phyloP scores from a whole-genome alignment of 2,329 filamentous ascomycete species.

The Talaromyces rugulosus region DNA sequence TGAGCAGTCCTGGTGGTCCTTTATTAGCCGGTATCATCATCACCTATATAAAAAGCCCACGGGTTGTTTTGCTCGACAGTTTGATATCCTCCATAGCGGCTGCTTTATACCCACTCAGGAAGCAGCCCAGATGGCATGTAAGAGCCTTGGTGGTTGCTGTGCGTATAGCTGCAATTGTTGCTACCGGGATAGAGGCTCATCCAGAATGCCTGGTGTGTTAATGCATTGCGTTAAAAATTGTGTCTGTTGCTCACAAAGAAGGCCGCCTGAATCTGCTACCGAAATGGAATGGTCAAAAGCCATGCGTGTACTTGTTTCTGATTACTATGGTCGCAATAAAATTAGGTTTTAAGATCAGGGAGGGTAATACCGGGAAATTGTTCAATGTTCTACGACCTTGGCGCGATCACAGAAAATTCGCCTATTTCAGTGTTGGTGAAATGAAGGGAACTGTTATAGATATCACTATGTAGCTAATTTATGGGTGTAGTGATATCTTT shows the following conservation, averaged over 20 bases:
- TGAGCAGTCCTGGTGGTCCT: background rate
- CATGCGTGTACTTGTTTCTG: background rate
- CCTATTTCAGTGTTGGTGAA: no score
- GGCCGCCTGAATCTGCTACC: background rate
- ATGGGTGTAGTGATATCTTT: no score
- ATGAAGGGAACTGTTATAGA: no score
- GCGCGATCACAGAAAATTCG: no score
- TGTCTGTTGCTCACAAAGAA: conserved; percentile 1
- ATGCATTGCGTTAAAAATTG: conserved; percentile 2
- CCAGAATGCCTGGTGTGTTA: background rate
- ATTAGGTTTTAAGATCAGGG: no score
- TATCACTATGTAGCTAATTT: no score
- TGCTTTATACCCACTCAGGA: background rate
- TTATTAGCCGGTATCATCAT: background rate
- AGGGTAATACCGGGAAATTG: no score
- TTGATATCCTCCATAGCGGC: background rate
- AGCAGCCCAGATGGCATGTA: background rate
- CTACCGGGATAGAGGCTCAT: background rate
- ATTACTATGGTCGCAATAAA: background rate
- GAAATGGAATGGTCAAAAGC: background rate
- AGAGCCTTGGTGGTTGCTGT: background rate
- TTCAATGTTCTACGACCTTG: no score
- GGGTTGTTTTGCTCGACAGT: conserved; percentile 2
- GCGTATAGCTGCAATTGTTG: background rate
- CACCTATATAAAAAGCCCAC: background rate